Conservation (phyloP, 2,329 filamentous ascomycete species). For the Trichoderma sp. region DNA sequence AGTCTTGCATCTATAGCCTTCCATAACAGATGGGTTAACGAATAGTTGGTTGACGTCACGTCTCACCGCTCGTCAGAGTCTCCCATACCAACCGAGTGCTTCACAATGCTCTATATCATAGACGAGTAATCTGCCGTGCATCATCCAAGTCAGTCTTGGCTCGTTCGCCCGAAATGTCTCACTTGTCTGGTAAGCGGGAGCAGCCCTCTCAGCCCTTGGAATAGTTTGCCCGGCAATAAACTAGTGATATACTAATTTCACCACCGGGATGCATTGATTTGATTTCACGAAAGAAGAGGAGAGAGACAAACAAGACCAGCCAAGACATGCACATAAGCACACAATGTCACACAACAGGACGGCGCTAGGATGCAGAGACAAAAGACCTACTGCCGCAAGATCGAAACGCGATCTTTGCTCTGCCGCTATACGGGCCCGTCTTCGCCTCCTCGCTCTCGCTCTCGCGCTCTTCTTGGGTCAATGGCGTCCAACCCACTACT, state of each 20-base stretch:
- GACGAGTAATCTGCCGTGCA: not conserved
- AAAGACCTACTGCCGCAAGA: not conserved
- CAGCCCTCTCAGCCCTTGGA: not conserved
- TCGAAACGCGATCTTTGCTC: constrained; percentile 2
- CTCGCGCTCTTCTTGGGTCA: not conserved
- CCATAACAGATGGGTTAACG: not conserved
- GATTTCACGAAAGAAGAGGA: not conserved
- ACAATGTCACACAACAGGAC: constrained; percentile 19
- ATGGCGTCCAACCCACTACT: not conserved
- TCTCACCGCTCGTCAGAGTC: not conserved
- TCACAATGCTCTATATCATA: not conserved
- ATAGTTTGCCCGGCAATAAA: not conserved
- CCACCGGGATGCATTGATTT: not conserved
- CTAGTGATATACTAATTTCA: not conserved
- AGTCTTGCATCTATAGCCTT: not conserved
- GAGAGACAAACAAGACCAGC: not conserved
- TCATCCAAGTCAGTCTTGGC: not conserved
- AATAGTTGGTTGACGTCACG: not conserved
- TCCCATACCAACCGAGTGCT: not conserved
- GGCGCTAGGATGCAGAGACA: not conserved
- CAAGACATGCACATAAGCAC: not conserved
- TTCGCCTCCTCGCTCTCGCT: not conserved
- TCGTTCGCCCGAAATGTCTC: constrained; percentile 4
- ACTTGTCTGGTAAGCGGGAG: not conserved
- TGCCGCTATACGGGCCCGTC: not conserved